Percentiles rank a stretch among this genome's conserved stretches.
phyloP scores from a whole-genome alignment of 129 eudicot genomes.

The Calendula officinalis region DNA sequence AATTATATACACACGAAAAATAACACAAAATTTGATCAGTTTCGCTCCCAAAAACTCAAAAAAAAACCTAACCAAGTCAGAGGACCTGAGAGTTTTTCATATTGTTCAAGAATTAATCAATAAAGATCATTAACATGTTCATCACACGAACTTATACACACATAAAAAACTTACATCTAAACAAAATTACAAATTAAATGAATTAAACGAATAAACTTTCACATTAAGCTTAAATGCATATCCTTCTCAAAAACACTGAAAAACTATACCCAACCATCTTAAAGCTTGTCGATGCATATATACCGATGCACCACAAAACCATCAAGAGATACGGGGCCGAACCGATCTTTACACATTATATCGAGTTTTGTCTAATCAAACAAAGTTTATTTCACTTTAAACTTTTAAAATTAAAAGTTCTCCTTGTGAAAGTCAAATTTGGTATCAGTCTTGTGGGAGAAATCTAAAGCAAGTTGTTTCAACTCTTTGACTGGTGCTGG shows the following conservation, averaged over 20 bases:
- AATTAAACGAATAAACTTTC: constrained; percentile 15
- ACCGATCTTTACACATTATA: neutral
- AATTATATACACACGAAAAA: no score
- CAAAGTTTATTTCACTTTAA: neutral
- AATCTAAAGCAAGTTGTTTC: constrained; percentile 48
- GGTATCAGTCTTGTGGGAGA: constrained; percentile 47
- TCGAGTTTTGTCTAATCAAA: neutral
- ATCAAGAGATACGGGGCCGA: constrained; percentile 1
- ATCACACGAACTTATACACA: neutral
- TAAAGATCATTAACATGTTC: no score
- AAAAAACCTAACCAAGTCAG: no score
- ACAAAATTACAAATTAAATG: neutral
- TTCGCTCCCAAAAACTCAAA: no score
- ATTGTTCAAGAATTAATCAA: no score
- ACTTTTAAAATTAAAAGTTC: constrained; percentile 35
- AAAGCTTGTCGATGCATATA: constrained; percentile 8
- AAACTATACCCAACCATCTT: constrained; percentile 12
- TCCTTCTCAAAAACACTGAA: neutral
- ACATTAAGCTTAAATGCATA: neutral
- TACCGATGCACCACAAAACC: constrained; percentile 9
- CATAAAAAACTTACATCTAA: neutral
- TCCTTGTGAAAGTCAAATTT: constrained; percentile 67
- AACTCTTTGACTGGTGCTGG: constrained; percentile 44
- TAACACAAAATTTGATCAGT: no score
- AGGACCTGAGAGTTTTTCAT: no score